Base-by-base conservation (phyloP, 2,329 filamentous ascomycete species). In the Coniochaeta hoffmannii region DNA sequence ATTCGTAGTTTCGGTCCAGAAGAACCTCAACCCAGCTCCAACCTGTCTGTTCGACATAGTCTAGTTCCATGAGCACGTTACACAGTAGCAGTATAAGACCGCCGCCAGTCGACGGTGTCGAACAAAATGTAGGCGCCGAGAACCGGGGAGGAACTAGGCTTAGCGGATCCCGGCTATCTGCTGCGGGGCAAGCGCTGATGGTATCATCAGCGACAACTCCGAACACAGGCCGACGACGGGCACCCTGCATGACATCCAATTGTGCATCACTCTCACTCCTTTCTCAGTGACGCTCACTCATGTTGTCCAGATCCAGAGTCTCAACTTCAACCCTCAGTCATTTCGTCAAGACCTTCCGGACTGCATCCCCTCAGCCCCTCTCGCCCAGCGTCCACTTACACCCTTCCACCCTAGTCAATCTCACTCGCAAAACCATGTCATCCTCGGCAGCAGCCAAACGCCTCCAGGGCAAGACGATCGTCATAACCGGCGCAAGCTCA, bases 401-500 rank as follows among this genome's bases (percentile, higher is more conserved):
- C 4, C n/a, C 17, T 41, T 10, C 36, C 22, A 22, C 17, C 19
- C 17, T 19, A 41, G 15, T n/a, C n/a, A n/a, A 32, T 32, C 41
- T 46, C 41, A 28, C 41, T 46, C 41, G 6, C 41, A 46, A 14
- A 46, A 72, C 67, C 59, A 80, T 80, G 77, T 66, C 74, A 34
- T 72, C 79, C 50, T 82, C 89, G 36, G 84, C 87, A 66, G 85
- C 88, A 73, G 80, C 80, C 60, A 88, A 90, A 71, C 91, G 93
- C 75, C 89, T 99, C 58, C 81, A 88, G 66, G 91, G 91, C 81
- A 97, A 97, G 77, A 97, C 91, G 4, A 78, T 97, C 57, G 73
- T 97, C 56, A 82, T 99, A 60, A 97, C 94, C 5, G 94, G 94
- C 56, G 94, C 94, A 31, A 94, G 88, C 4, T 95, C 90, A 19